Percentiles rank a stretch among this genome's conserved stretches.
Evolutionary conservation across 495 filamentous ascomycete genomes (phyloP).

Genomic region (Durotheca rogersii): DNA sequence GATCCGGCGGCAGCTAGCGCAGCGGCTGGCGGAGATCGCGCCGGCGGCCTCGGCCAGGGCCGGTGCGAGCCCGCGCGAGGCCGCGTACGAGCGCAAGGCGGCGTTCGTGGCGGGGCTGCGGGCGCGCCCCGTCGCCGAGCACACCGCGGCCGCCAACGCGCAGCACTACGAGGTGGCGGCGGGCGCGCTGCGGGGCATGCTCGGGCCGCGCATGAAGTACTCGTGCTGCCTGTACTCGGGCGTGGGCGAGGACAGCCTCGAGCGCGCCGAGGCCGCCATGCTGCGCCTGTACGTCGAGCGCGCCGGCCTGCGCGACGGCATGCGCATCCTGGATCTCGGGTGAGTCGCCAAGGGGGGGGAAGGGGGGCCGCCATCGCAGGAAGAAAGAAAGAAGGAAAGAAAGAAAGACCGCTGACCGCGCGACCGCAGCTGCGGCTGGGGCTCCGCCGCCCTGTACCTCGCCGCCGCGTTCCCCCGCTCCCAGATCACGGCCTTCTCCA

Average conservation of each 20-base stretch:
- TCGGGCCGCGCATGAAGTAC: slow-evolving; percentile 69
- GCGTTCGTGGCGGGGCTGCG: slow-evolving; percentile 52
- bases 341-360: slow-evolving; percentile 41
- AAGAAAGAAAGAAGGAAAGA: too few species aligned
- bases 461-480: slow-evolving; percentile 60
- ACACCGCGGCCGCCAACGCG: slow-evolving; percentile 59
- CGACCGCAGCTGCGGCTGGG: slow-evolving; percentile 66
- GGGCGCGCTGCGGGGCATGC: slow-evolving; percentile 52
- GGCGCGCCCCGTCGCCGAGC: slow-evolving; percentile 60
- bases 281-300: slow-evolving; percentile 58
- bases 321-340: slow-evolving; percentile 64
- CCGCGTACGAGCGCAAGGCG: slow-evolving; percentile 59
- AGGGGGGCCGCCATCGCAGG: too few species aligned
- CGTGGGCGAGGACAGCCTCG: slow-evolving; percentile 56
- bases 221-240: slow-evolving; percentile 59
- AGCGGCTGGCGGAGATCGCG: slow-evolving; percentile 52
- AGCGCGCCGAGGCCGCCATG: slow-evolving; percentile 66
- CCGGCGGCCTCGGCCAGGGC: slow-evolving; percentile 46
- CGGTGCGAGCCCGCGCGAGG: too few species aligned
- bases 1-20: slow-evolving; percentile 55
- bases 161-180: slow-evolving; percentile 71
- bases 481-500: slow-evolving; percentile 62
- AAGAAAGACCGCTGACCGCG: too few species aligned
- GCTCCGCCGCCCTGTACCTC: slow-evolving; percentile 60
- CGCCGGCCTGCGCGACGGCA: slow-evolving; percentile 56